Evolutionary conservation across 2,329 filamentous ascomycete species (phyloP).

Genomic region (Neofusicoccum parvum): DNA sequence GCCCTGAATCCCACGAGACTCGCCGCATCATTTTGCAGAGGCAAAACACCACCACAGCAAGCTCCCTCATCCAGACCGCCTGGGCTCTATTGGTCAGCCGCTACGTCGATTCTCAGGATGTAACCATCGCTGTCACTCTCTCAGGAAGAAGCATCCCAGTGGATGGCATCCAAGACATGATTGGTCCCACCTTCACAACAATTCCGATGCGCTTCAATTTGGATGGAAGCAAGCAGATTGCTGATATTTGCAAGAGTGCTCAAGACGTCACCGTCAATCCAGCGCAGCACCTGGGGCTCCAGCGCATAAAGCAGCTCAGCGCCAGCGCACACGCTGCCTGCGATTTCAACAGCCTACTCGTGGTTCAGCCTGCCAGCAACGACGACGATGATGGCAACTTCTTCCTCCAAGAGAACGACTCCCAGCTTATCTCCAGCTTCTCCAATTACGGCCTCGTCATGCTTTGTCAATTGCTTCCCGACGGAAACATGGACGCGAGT

Average conservation of each 20-base stretch:
- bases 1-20: constrained; percentile 30
- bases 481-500: not conserved
- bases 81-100: constrained; percentile 34
- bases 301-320: constrained; percentile 40
- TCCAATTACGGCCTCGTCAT: not conserved
- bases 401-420: constrained; percentile 2
- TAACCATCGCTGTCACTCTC: constrained; percentile 39
- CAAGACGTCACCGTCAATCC: not conserved
- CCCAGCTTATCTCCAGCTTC: constrained; percentile 24
- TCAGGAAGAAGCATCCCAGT: constrained; percentile 40
- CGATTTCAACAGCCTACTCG: constrained; percentile 8
- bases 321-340: constrained; percentile 36
- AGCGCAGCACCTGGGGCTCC: constrained; percentile 32
- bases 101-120: constrained; percentile 33
- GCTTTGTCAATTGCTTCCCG: not conserved
- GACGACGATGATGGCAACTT: constrained; percentile 11
- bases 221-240: constrained; percentile 29
- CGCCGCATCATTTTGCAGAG: constrained; percentile 30
- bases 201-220: constrained; percentile 40
- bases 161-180: constrained; percentile 35
- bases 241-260: constrained; percentile 25
- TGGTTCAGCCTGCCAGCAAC: constrained; percentile 2
- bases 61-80: constrained; percentile 35
- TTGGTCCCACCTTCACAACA: constrained; percentile 43
- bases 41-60: constrained; percentile 25